Base-by-base conservation (phyloP, 495 filamentous ascomycete genomes). In the Neurospora sp. region DNA sequence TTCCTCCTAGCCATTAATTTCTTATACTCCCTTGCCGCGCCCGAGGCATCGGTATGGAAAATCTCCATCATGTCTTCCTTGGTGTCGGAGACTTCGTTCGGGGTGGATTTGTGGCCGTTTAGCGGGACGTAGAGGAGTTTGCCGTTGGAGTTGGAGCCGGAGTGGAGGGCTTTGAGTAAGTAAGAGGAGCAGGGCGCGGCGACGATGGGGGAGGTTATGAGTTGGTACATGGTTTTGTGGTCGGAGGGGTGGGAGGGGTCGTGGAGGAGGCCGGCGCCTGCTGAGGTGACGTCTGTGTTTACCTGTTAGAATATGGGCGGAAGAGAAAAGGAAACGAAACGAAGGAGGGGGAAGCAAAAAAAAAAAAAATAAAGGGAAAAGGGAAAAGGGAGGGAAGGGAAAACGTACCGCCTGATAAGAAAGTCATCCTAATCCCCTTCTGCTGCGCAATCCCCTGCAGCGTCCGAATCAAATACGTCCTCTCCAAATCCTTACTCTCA, bases 51-150 rank as follows among this genome's bases (percentile, higher is more conserved):
- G 9, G 87, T 90, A 79, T 94, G 91, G 87, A 99, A 99, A 75
- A 99, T 93, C 84, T 99, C 96, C 90, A 98, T 94, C 96, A 99
- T 99, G 80, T 99, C 96, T 82, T 99, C 96, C 81, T 99, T 99
- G 44, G 96, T 99, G 79, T 99, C 96, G 31, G 84, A 86, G n/a
- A 86, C 80, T 69, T 85, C 81, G 77, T 90, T 84, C 2, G 85
- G 85, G 3, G 85, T 89, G 23, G 89, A 92, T 75, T 93, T 91
- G 79, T 96, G 92, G 23, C 96, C 96, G 82, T 99, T 99, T 62
- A 87, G 86, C 2, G 96, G 96, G 39, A 99, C 83, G 80, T 98
- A 99, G 39, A 98, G 88, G 8, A 91, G 87, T 79, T 94, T 96
- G 84, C 27, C 27, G 27, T 92, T 93, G 85, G 90, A 91, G 86